Base-by-base conservation (phyloP, 1,284 basidiomycete species). In the Chiua sp. region DNA sequence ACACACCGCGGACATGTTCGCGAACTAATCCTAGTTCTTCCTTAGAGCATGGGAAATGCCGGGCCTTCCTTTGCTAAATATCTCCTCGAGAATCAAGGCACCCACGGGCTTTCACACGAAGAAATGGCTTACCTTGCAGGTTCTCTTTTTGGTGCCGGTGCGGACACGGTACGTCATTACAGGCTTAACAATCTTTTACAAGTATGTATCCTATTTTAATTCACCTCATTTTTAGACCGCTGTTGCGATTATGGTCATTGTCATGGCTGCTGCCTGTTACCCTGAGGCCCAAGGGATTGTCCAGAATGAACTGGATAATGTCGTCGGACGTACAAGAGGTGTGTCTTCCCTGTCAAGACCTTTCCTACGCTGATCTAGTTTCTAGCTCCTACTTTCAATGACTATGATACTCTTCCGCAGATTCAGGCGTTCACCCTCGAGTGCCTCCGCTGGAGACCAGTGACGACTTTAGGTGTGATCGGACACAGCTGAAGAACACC, bases 231-330 rank as follows among this genome's bases (percentile, higher is more conserved):
- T 26, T 57, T 60, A 82, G 79, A 79, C 77, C 22, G 74, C 76
- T 33, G 72, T 81, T n/a, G 82, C 78, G 6, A 74, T 85, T 52
- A 76, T 76, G 54, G 74, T 79, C 37, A 61, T 78, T 12, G 71
- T 82, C 32, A 83, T 85, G 81, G 80, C 83, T n/a, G 79, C 82
- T 0, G 82, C 83, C 0, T 73, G 72, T 28, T 72, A 77, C 58
- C 80, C 79, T 0, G 75, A 79, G 12, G 73, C 75, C 20, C 79
- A 81, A 62, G 66, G 58, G 22, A 63, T 71, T 44, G 80, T 83
- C 1, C 82, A 82, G 60, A 72, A 75, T 8, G 80, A 84, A 66
- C 60, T 85, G 23, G 82, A 84, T 56, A 65, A 56, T 1, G 71
- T 82, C 3, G 59, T 82, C n/a, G 80, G 80, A 15, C 75, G 68